Conservation (phyloP, 148 eudicot genomes). For the Spergularia bocconei region DNA sequence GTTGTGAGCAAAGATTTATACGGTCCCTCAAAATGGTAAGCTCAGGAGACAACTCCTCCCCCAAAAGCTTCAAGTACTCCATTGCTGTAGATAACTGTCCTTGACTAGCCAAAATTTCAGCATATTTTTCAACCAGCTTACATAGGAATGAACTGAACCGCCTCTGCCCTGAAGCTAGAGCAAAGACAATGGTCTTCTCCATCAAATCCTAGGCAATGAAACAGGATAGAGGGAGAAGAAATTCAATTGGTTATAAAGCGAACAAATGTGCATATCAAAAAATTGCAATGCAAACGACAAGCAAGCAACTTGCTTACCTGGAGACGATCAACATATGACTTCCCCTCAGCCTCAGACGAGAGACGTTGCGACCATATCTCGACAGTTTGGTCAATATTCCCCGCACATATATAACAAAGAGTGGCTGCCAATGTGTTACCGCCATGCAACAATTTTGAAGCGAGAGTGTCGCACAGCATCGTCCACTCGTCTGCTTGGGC, state of each 20-base stretch:
- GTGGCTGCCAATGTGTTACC: conserved; percentile 86
- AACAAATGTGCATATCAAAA: conserved; percentile 1
- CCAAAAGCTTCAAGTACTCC: conserved; percentile 85
- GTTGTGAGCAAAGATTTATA: conserved; percentile 62
- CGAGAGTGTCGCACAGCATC: conserved; percentile 78
- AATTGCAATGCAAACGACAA: neutral
- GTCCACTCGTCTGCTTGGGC: conserved; percentile 91
- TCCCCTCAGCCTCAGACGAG: conserved; percentile 58
- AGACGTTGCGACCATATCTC: conserved; percentile 83
- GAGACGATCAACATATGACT: conserved; percentile 81
- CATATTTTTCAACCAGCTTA: conserved; percentile 92
- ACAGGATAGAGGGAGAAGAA: neutral
- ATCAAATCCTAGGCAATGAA: conserved; percentile 64
- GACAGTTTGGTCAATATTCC: conserved; percentile 88
- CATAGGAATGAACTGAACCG: conserved; percentile 79
- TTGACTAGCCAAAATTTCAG: conserved; percentile 97
- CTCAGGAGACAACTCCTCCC: conserved; percentile 88
- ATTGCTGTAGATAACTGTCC: conserved; percentile 88
- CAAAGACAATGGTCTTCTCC: conserved; percentile 94
- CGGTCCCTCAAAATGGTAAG: conserved; percentile 81
- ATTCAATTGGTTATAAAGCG: neutral
- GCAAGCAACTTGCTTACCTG: conserved; percentile 49
- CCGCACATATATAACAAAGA: conserved; percentile 92
- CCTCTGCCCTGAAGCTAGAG: conserved; percentile 94
- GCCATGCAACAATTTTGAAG: conserved; percentile 72